These are phyloP conservation scores for Tricholoma flavovirens DNA, from an alignment of 768 basidiomycete genomes.

Conservation along the genomic window DNA sequence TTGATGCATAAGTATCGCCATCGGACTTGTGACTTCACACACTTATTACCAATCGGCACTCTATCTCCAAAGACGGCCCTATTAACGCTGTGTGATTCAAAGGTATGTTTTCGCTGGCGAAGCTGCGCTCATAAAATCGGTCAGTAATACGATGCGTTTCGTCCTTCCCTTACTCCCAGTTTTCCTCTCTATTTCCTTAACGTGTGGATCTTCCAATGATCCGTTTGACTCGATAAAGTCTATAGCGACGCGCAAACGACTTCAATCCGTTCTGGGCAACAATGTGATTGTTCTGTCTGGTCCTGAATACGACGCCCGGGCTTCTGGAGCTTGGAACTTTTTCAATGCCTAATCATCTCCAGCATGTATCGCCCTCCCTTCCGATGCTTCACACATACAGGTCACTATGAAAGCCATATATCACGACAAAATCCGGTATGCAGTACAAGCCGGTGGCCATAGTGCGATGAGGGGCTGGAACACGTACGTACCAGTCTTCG, in stretches of 20 bases:
- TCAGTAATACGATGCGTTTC: background rate
- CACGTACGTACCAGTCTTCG: constrained; percentile 22
- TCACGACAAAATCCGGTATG: constrained; percentile 28
- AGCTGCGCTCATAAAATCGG: too few species aligned
- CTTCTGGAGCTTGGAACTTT: constrained; percentile 23
- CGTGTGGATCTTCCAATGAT: too few species aligned
- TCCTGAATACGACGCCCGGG: background rate
- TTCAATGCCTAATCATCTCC: constrained; percentile 29
- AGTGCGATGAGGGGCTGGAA: constrained; percentile 40
- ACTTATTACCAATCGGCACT: too few species aligned
- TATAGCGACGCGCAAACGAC: background rate
- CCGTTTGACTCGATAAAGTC: too few species aligned
- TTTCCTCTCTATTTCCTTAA: background rate
- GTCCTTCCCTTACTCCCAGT: background rate
- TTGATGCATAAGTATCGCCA: too few species aligned
- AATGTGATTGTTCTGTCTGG: background rate
- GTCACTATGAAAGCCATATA: constrained; percentile 33
- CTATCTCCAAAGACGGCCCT: too few species aligned
- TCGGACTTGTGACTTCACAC: too few species aligned
- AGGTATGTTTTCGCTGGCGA: too few species aligned
- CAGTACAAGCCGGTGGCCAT: constrained; percentile 38
- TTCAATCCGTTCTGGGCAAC: background rate
- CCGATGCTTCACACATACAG: constrained; percentile 27
- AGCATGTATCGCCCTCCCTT: constrained; percentile 33
- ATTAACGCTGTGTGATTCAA: too few species aligned